Evolutionary conservation across 2,329 filamentous ascomycete species (phyloP), one percentile per base, ranked within the genome.

Genomic region (Fusarium camptoceras): DNA sequence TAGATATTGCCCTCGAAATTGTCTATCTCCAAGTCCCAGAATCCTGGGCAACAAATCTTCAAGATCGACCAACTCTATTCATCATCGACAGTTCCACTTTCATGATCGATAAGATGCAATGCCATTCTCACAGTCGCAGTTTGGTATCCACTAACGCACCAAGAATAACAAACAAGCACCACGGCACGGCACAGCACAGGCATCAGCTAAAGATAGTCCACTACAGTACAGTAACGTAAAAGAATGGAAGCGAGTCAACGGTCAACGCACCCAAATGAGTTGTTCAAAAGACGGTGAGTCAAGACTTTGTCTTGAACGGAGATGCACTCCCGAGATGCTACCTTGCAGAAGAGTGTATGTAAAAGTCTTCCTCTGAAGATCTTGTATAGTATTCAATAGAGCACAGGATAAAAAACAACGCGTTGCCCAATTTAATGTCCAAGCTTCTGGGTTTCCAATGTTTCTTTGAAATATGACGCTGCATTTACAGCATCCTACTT

Each of bases 241-340:
- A 37, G 34, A 37, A 37, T 37, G 34, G 55, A 62, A 51, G 51
- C 48, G 56, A 67, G 47, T n/a, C 20, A 56, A 47, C 34, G 62
- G 54, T 64, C 53, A 49, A 47, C 55, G 20, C 31, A 51, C 37
- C 24, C 41, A n/a, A 37, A 25, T 44, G 37, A 27, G 28, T 34
- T 55, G 27, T 31, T 46, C 62, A 71, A 71, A 71, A 71, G 68
- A 71, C 68, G 68, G 68, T 71, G 68, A 71, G 68, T 41, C 55
- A 39, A 46, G 24, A 9, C 18, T 37, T 18, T 51, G 18, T 25
- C n/a, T 55, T 69, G 20, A 51, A 46, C 59, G 68, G 68, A 70
- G 53, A 53, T 55, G 53, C 41, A 71, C 43, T 53, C 53, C 59
- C 68, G 59, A 59, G 42, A 50, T 43, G n/a, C 22, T 55, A 12